Evolutionary conservation across 441 rosid species (phyloP).

Genomic region (Euphorbia neoarborescens): DNA sequence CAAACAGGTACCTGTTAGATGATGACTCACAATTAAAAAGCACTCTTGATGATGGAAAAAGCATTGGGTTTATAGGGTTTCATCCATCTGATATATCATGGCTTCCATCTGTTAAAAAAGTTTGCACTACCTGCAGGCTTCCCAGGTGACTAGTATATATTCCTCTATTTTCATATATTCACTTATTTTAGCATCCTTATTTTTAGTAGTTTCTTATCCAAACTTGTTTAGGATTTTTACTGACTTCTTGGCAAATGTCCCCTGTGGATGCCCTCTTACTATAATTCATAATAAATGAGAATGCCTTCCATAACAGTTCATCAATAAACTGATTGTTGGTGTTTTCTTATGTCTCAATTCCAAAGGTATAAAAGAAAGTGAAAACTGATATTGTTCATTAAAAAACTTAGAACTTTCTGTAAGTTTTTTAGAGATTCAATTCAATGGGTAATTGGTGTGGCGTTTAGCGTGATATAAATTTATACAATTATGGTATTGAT

Average conservation of each 20-base stretch:
- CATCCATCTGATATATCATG: constrained; percentile 37
- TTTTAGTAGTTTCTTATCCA: neutral
- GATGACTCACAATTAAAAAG: constrained; percentile 44
- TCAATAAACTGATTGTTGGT: neutral
- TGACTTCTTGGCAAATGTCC: neutral
- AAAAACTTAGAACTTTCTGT: neutral
- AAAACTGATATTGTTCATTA: neutral
- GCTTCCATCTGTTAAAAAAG: constrained; percentile 54
- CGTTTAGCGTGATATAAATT: no score
- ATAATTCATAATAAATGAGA: neutral
- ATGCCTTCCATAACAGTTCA: neutral
- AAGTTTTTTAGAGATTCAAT: no score
- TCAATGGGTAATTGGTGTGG: no score
- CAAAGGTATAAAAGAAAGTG: neutral
- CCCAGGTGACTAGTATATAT: constrained; percentile 48
- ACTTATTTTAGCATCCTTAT: neutral
- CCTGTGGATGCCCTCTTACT: neutral
- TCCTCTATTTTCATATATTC: neutral
- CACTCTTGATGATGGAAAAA: constrained; percentile 26
- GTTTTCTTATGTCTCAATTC: neutral
- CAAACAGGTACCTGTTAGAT: constrained; percentile 50
- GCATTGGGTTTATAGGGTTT: constrained; percentile 19
- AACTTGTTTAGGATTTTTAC: neutral
- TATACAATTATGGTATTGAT: no score
- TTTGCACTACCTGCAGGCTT: constrained; percentile 78